Base-by-base conservation (phyloP, 306 rosid genomes). In the Vigna mungo region DNA sequence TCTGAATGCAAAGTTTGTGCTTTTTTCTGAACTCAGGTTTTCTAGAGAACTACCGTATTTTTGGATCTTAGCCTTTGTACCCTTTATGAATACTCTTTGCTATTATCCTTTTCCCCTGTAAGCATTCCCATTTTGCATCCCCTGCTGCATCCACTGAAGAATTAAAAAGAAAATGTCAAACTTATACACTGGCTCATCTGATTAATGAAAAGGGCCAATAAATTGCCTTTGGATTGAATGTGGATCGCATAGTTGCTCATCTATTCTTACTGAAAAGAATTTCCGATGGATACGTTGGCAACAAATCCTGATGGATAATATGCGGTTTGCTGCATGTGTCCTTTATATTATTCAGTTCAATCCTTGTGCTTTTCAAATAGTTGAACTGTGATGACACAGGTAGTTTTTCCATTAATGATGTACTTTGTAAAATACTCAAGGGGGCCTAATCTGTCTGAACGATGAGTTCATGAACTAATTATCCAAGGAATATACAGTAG, bases 321-420 rank as follows among this genome's bases (percentile, higher is more conserved):
- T 4, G 9, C 5, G n/a, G 4, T 11, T 56, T 14, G 36, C 27
- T 23, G 36, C 7, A 21, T 11, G n/a, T 23, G 63, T 56, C 14
- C 3, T 62, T 62, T 9, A 60, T 37, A 6, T 36, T 44, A 25
- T 21, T 79, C 64, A 48, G 6, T 47, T 59, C 51, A 36, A 49
- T 58, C 62, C 52, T 59, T 69, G 41, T 36, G 30, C 64, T 73
- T 78, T 66, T 39, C 32, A 34, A 60, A 36, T 62, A 39, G 37
- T 61, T 78, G 71, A 32, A 37, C 41, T 41, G 9, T 52, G 37
- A 52, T 72, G 20, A 21, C 54, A 43, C 30, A 8, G 47, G 49
- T 64, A 71, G 23, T 51, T 51, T 55, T 41, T 71, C 63, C 49
- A 9, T 51, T 17, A 16, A 10, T 52, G 27, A 43, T 34, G 71